Evolutionary conservation across 345 rosid genomes (phyloP), one percentile per base, ranked within the genome.

Genomic region (Eucalyptus coolabah): DNA sequence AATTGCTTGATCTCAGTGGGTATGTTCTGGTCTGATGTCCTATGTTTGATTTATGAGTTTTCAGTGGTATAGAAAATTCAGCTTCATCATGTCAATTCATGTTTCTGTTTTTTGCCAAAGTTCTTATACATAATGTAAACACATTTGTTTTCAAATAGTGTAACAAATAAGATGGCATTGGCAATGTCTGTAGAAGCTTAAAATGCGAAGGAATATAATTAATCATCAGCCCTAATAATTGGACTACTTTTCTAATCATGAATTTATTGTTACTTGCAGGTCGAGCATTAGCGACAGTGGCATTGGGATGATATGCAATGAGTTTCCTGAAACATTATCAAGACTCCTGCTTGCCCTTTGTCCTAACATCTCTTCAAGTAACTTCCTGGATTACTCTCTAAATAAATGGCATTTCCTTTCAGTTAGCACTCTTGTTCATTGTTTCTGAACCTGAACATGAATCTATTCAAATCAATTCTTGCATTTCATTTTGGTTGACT

Each of bases 291-390:
- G 97, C 89, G 99, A 98, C 91, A 94, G 97, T 88, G 99, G 99
- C 91, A 96, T 98, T 17, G 98, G 99, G 90, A 98, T 98, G 97
- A 96, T 98, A 88, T 98, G 99, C 94, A 98, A 98, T 91, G 95
- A 95, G 82, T 94, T 96, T 72, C 97, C 99, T 32, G 94, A 92
- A 89, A 95, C 99, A 42, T 91, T 98, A 88, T 94, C 97, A 87
- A 95, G 95, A 91, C 94, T 98, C 88, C 97, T 98, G 53, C 95
- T 98, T 86, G 99, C 99, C 86, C 95, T 95, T 89, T 98, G 99
- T 93, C 99, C 99, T 54, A 96, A 97, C 94, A 95, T 98, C 91
- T 96, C 99, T 89, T 96, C 99, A 94, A 98, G 99, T 97, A 98
- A 94, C 63, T 87, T 91, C 53, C 92, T 82, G 86, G 32, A 90